phyloP scores from a whole-genome alignment of 208 protist genomes.

The Trypanosoma cruzi region DNA sequence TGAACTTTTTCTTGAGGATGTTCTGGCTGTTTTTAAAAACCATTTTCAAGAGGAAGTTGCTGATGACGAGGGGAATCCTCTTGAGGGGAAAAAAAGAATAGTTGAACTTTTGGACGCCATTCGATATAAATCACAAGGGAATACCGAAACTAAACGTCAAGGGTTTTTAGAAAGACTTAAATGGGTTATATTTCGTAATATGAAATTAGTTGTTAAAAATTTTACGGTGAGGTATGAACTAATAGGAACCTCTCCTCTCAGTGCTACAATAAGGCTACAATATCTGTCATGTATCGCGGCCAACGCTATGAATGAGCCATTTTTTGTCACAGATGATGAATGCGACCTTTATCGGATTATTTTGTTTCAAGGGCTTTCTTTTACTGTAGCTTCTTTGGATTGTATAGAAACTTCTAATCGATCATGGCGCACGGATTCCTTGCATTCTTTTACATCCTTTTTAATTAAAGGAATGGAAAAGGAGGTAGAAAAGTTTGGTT shows the following conservation, averaged over 20 bases:
- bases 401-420: background rate
- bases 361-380: slow-evolving; percentile 7
- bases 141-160: background rate
- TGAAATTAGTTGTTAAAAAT: slow-evolving; percentile 50
- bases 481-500: background rate
- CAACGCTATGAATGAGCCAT: background rate
- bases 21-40: slow-evolving; percentile 33
- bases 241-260: background rate
- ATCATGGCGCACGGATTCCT: background rate
- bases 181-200: slow-evolving; percentile 64
- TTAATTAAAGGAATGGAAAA: slow-evolving; percentile 9
- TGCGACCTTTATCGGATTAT: slow-evolving; percentile 9
- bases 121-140: background rate
- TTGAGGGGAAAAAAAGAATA: slow-evolving; percentile 13
- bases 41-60: background rate
- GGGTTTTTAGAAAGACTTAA: slow-evolving; percentile 57
- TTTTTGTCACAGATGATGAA: slow-evolving; percentile 9
- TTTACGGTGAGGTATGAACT: slow-evolving; percentile 28
- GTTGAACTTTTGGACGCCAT: slow-evolving; percentile 12
- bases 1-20: slow-evolving; percentile 49
- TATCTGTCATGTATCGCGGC: background rate
- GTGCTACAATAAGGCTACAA: slow-evolving; percentile 1
- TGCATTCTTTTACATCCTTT: background rate
- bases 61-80: slow-evolving; percentile 10
- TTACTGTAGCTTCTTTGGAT: background rate